Conservation (phyloP, 768 basidiomycete genomes). For the Psilocybe cyanescens region DNA sequence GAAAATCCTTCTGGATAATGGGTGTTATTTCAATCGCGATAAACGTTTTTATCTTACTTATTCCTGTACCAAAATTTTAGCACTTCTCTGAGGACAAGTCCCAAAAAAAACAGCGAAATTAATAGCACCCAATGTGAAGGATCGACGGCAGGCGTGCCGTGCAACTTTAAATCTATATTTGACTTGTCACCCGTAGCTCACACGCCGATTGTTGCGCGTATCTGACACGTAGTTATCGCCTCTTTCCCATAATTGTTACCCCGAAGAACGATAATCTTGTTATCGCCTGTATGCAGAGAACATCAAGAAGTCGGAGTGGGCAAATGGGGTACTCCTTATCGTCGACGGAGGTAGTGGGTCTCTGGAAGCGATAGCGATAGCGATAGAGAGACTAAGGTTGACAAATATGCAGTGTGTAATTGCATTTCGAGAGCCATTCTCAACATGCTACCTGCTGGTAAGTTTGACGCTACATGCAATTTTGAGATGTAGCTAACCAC, state of each 20-base stretch:
- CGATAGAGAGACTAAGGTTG: too few relatives aligned
- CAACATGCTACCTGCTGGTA: too few relatives aligned
- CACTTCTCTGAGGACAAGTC: too few relatives aligned
- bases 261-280: not conserved
- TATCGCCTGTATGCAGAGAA: not conserved
- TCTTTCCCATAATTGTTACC: not conserved
- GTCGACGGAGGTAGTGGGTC: not conserved
- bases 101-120: too few relatives aligned
- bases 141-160: too few relatives aligned
- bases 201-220: not conserved
- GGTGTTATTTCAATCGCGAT: constrained; percentile 43
- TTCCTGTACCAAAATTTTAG: constrained; percentile 30
- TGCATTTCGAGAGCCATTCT: too few relatives aligned
- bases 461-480: too few relatives aligned
- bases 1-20: constrained; percentile 51
- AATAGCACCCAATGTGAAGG: too few relatives aligned
- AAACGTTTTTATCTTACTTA: constrained; percentile 25
- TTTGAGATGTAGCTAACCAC: too few relatives aligned
- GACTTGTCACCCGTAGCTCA: too few relatives aligned
- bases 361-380: not conserved
- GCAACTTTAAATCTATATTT: too few relatives aligned
- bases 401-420: too few relatives aligned
- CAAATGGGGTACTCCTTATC: not conserved
- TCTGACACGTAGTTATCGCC: not conserved
- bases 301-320: not conserved